phyloP scores from a whole-genome alignment of 352 stramenopile genomes.

The Sclerospora graminicola region DNA sequence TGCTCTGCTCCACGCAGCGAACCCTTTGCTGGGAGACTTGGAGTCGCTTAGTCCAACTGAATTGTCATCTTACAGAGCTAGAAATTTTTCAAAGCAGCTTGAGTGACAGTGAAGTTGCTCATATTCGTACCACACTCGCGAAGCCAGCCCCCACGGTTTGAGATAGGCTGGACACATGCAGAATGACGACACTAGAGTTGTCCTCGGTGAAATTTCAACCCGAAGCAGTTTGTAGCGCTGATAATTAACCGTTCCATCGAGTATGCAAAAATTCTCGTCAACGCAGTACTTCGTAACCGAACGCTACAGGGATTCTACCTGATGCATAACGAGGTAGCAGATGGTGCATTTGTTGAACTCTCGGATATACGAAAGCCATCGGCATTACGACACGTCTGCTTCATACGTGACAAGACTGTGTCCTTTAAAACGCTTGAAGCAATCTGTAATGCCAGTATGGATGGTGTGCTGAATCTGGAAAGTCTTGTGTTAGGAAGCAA shows the following conservation, averaged over 20 bases:
- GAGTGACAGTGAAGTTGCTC: constrained; percentile 27
- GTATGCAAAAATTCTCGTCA: constrained; percentile 40
- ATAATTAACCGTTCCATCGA: constrained; percentile 53
- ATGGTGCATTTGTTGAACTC: constrained; percentile 40
- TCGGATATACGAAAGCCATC: constrained; percentile 10
- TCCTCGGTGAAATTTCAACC: constrained; percentile 55
- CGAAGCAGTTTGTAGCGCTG: constrained; percentile 35
- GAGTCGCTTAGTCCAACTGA: constrained; percentile 19
- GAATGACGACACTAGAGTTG: constrained; percentile 38
- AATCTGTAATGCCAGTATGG: constrained; percentile 33
- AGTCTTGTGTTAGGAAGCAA: constrained; percentile 58
- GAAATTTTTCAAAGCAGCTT: constrained; percentile 69
- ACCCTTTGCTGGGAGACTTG: too few species aligned
- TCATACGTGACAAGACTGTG: constrained; percentile 56
- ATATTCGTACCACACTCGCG: constrained; percentile 23
- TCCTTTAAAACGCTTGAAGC: constrained; percentile 29
- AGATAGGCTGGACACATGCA: constrained; percentile 6
- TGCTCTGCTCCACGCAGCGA: constrained; percentile 67
- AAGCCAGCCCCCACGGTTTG: constrained; percentile 3
- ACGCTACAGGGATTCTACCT: constrained; percentile 40
- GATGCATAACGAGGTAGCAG: constrained; percentile 70
- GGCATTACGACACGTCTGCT: constrained; percentile 30
- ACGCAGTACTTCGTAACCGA: constrained; percentile 22
- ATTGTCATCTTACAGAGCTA: constrained; percentile 30
- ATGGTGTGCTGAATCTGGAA: constrained; percentile 36